Evolutionary conservation across 2,329 filamentous ascomycete species (phyloP), one percentile per base, ranked within the genome.

Genomic region (Monosporascus ibericus): DNA sequence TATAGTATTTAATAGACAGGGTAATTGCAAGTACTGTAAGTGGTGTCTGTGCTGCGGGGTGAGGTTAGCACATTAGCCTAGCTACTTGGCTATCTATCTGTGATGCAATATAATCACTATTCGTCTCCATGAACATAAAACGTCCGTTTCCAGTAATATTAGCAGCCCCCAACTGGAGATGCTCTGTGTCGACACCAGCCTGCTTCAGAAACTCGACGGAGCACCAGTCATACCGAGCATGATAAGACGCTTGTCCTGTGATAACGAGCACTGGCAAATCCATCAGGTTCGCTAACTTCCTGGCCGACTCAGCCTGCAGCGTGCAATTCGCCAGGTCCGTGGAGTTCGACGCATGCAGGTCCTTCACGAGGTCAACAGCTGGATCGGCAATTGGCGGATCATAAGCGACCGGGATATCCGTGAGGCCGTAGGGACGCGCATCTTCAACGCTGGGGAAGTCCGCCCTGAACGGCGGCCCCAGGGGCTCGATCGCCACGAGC

Each of bases 51-150:
- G 11, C 30, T 14, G 30, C 11, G 5, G 30, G 5, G 11, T 14
- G 30, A 34, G 11, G 30, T 34, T 34, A 34, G 30, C 5, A 14
- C 1, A 1, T 40, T 40, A 40, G 17, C 17, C 38, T n/a, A 46
- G 22, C 67, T 66, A 66, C 6, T 18, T 42, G 17, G 63, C 55
- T 18, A 71, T 53, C 55, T 18, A 71, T 53, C 17, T 67, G 58
- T 14, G 36, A 57, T 2, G 63, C 65, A 47, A 76, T 72, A 44
- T 68, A 56, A 53, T 71, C 61, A 50, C 71, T 77, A 58, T 78
- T 78, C 65, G 68, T 71, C 65, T 77, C 75, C 65, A 78, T 63
- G 54, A 77, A 75, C 52, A 74, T 69, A 69, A 78, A 70, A 62
- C 78, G 75, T 0, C 71, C 73, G 52, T 78, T 77, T 7, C 75